A percentile compares a stretch with the other conserved stretches of the same genome.
phyloP scores from a whole-genome alignment of 2,329 filamentous ascomycete species.

The Ophiostoma australiae region DNA sequence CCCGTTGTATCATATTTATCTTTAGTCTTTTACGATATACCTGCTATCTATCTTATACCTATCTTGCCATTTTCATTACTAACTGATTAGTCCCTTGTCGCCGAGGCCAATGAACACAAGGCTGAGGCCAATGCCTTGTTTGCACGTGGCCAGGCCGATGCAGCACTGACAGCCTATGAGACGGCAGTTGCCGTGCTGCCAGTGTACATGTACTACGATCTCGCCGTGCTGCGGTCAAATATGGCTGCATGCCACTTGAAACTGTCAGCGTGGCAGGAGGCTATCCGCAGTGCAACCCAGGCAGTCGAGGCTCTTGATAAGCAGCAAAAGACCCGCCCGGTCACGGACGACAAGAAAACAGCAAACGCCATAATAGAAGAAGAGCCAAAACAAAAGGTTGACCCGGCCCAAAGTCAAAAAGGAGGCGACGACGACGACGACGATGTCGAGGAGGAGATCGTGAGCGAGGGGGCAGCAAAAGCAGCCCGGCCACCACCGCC shows the following conservation, averaged over 20 bases:
- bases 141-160: conserved; percentile 61
- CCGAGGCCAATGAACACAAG: conserved; percentile 69
- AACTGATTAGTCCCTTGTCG: conserved; percentile 54
- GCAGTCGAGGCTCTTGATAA: conserved; percentile 69
- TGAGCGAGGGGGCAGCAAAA: conserved; percentile 53
- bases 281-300: conserved; percentile 65
- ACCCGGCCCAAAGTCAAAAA: neutral
- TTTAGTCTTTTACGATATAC: neutral
- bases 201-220: conserved; percentile 78
- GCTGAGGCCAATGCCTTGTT: conserved; percentile 76
- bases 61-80: neutral
- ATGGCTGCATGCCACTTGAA: conserved; percentile 86
- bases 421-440: conserved; percentile 48
- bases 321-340: conserved; percentile 44
- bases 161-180: conserved; percentile 78
- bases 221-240: conserved; percentile 83
- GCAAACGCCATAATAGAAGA: neutral
- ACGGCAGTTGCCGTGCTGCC: conserved; percentile 74
- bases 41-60: neutral
- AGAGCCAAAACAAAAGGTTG: conserved; percentile 43
- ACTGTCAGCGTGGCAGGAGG: conserved; percentile 77
- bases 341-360: conserved; percentile 32
- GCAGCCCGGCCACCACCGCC: conserved; percentile 37
- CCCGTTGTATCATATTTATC: neutral
- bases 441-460: conserved; percentile 52